These are phyloP conservation scores for Ceratocystiopsis minuta DNA, from an alignment of 2,329 filamentous ascomycete species.

Conservation along the genomic window DNA sequence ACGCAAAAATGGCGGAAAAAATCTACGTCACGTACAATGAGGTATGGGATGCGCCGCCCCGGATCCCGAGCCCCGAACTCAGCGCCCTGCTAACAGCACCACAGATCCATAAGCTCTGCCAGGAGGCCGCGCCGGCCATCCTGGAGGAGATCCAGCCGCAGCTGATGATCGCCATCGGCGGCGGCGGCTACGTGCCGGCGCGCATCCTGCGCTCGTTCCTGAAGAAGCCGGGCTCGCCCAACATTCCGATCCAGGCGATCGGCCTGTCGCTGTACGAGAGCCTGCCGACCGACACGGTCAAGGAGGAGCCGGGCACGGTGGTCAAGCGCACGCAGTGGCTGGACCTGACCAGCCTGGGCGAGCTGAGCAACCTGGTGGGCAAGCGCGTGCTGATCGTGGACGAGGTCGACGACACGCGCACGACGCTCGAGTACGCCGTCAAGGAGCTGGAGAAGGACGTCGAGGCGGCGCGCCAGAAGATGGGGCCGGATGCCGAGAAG, in stretches of 20 bases:
- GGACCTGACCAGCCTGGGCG: slow-evolving; percentile 62
- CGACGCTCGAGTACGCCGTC: slow-evolving; percentile 85
- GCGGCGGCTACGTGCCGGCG: slow-evolving; percentile 90
- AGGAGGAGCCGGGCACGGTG: slow-evolving; percentile 75
- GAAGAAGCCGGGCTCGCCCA: slow-evolving; percentile 68
- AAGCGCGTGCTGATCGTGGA: slow-evolving; percentile 87
- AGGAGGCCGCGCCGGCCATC: slow-evolving; percentile 64
- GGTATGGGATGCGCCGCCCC: too few relatives aligned
- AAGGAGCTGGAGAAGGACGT: slow-evolving; percentile 92
- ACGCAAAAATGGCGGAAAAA: slow-evolving; percentile 58
- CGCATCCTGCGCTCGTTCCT: slow-evolving; percentile 96
- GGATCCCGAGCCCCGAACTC: too few relatives aligned
- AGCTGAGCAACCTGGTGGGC: slow-evolving; percentile 77
- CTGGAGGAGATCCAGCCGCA: slow-evolving; percentile 76
- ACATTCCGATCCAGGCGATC: slow-evolving; percentile 98
- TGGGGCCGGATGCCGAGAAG: slow-evolving; percentile 45
- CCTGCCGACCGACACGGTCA: slow-evolving; percentile 35
- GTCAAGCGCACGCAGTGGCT: slow-evolving; percentile 98
- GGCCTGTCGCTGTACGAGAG: slow-evolving; percentile 92
- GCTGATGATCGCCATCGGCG: slow-evolving; percentile 96
- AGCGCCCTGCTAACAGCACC: too few relatives aligned
- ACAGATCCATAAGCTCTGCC: slow-evolving; percentile 96
- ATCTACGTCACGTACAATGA: slow-evolving; percentile 85
- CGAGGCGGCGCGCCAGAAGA: slow-evolving; percentile 54
- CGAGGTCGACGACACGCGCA: slow-evolving; percentile 89